A percentile compares a stretch with the other conserved stretches of the same genome.
These are phyloP conservation scores for Aspergillus panamensis DNA, from an alignment of 495 filamentous ascomycete genomes.

Conservation along the genomic window DNA sequence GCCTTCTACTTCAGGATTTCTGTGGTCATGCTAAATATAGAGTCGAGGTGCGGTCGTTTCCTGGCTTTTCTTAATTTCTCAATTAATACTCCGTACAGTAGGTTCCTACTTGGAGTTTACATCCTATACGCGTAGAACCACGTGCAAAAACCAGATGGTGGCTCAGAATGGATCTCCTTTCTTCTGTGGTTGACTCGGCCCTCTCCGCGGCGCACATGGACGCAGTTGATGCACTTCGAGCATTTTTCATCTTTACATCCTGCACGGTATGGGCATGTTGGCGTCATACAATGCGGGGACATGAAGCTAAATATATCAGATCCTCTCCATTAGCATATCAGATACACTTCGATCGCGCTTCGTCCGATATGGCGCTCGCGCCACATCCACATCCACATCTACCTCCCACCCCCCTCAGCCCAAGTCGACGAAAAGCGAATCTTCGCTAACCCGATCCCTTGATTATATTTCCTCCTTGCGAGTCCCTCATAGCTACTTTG, in stretches of 20 bases:
- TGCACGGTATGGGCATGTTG: conserved; percentile 41
- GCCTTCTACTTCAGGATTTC: no score
- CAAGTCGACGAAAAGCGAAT: conserved; percentile 12
- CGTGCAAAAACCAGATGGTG: no score
- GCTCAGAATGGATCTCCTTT: conserved; percentile 24
- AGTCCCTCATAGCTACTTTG: conserved; percentile 87
- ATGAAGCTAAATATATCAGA: conserved; percentile 30
- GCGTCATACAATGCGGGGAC: neutral
- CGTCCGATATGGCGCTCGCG: conserved; percentile 57
- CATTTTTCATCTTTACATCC: conserved; percentile 44
- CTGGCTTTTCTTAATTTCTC: no score
- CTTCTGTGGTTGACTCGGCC: conserved; percentile 23
- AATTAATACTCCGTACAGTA: no score
- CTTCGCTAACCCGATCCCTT: conserved; percentile 31
- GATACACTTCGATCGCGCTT: conserved; percentile 52
- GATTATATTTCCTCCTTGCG: conserved; percentile 51
- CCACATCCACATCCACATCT: conserved; percentile 30
- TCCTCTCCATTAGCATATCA: conserved; percentile 50
- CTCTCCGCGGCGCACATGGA: conserved; percentile 37
- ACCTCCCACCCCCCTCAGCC: conserved; percentile 16
- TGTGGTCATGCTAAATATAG: no score
- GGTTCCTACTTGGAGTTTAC: no score
- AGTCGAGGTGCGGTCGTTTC: no score
- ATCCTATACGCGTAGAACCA: no score
- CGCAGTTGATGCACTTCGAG: conserved; percentile 39